Conservation (phyloP, 2,329 filamentous ascomycete species). For the Cytospora piceicola region DNA sequence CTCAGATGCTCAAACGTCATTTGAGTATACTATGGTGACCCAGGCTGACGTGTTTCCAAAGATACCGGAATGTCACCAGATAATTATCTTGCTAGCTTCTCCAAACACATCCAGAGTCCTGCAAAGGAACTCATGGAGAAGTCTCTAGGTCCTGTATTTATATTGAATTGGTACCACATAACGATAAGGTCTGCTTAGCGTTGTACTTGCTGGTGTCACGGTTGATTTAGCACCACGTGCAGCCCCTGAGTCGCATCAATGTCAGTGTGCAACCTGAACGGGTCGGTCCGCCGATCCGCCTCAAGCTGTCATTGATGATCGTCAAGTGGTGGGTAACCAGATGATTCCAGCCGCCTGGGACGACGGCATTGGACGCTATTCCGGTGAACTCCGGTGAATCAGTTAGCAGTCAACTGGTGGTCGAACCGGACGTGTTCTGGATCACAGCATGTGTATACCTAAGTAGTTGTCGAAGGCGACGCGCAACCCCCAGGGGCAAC, state of each 20-base stretch:
- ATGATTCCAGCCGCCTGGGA: not conserved
- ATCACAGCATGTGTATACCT: not conserved
- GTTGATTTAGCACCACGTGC: not conserved
- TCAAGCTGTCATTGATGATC: not conserved
- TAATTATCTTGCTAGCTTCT: not conserved
- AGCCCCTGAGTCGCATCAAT: not conserved
- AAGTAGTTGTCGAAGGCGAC: slow-evolving; percentile 17
- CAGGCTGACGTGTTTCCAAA: not conserved
- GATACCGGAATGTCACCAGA: not conserved
- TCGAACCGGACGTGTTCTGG: not conserved
- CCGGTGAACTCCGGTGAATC: slow-evolving; percentile 30
- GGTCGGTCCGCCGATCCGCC: slow-evolving; percentile 1
- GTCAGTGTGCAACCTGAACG: not conserved
- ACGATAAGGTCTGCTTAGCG: not conserved
- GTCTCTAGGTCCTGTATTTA: too few relatives aligned
- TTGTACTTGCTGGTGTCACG: not conserved
- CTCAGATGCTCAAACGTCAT: not conserved
- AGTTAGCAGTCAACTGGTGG: not conserved
- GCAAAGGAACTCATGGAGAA: not conserved
- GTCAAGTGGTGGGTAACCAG: not conserved
- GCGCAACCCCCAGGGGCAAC: not conserved
- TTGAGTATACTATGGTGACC: not conserved
- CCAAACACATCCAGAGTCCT: not conserved
- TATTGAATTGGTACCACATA: too few relatives aligned
- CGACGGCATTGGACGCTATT: slow-evolving; percentile 25